Conservation (phyloP, 108 stramenopile genomes). For the Cylindrotheca fusiformis region DNA sequence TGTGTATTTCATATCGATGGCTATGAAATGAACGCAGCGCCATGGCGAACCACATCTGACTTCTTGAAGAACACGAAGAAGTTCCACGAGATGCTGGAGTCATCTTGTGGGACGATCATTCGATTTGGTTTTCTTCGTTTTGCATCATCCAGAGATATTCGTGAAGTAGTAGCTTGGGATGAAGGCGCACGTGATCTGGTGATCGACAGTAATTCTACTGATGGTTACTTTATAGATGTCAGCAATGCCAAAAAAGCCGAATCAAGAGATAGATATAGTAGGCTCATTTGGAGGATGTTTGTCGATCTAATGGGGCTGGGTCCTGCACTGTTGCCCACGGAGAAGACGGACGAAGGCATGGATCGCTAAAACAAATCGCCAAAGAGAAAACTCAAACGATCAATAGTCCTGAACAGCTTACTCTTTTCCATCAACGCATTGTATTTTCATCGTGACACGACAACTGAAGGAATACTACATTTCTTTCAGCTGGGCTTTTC, state of each 20-base stretch:
- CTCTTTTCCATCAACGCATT: too few species aligned
- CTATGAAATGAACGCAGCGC: background rate
- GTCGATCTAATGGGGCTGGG: background rate
- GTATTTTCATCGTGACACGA: too few species aligned
- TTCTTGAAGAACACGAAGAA: background rate
- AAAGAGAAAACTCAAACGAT: too few species aligned
- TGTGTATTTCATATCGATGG: background rate
- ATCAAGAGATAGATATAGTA: background rate
- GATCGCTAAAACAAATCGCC: too few species aligned
- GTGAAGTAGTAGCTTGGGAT: background rate
- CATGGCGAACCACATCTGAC: background rate
- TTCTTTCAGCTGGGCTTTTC: too few species aligned
- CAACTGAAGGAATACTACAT: too few species aligned
- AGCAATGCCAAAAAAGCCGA: background rate
- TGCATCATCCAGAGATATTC: background rate
- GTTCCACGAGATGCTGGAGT: background rate
- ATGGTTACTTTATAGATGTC: background rate
- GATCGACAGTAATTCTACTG: background rate
- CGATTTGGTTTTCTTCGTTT: background rate
- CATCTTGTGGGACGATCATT: background rate
- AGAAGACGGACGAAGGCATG: too few species aligned
- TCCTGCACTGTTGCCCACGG: too few species aligned
- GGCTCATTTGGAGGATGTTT: background rate
- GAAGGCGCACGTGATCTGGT: background rate
- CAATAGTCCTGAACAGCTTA: too few species aligned